Evolutionary conservation across 176 grass and related monocot genomes (phyloP), one percentile per base, ranked within the genome.

Genomic region (Eragrostis nindensis): DNA sequence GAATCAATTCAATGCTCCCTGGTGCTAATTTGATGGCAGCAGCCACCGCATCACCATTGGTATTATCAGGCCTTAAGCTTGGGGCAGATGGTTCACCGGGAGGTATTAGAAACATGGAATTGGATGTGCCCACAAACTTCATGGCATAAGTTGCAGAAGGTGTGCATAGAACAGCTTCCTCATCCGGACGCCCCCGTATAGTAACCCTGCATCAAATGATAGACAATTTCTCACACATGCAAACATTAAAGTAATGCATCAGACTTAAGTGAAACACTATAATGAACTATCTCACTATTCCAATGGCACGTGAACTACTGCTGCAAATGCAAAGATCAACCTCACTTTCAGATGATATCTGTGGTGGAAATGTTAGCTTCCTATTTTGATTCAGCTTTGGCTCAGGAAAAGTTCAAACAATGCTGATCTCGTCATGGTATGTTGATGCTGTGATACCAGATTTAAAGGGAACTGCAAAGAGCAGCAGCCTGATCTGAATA

Each of bases 91-190:
- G 73, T 61, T 90, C 71, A 27, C 92, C 88, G 0, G 92, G 84
- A 27, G 95, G 92, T 72, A 98, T 89, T 3, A 98, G 45, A 71
- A 95, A 93, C 49, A 89, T 61, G 5, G 90, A 98, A 77, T 98
- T 98, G 8, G 92, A 95, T 40, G 90, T 98, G 62, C 90, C 88
- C 27, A 98, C 96, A 76, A 95, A 98, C 77, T 98, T 98, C 96
- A 95, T 98, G 9, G 90, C 85, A 48, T 95, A 98, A 0, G 96
- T 98, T 74, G 92, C 80, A 26, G 86, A 91, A 68, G 77, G 77
- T 38, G 96, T 95, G 90, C 96, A 98, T 11, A 98, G 86, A 29
- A 98, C 90, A 75, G 92, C 92, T 73, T 98, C 96, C 86, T 95
- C 96, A 25, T 98, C 84, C 8, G 71, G 75, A 19, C 84, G 81